Evolutionary conservation across 352 stramenopile genomes (phyloP).

Genomic region (Thalassiosira livingstoniorum): DNA sequence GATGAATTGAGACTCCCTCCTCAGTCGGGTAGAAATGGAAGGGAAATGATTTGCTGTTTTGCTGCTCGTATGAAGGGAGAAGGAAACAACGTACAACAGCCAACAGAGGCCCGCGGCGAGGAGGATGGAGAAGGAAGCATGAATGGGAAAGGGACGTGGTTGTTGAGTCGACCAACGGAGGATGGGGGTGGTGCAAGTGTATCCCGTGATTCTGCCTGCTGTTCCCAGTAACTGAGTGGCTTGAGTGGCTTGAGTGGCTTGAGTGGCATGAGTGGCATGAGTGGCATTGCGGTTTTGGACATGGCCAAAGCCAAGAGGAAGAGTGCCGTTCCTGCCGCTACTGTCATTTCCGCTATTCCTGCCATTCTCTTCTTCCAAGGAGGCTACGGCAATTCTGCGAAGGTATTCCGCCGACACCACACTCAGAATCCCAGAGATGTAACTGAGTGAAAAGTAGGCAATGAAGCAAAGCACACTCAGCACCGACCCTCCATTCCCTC

Average conservation of each 20-base stretch:
- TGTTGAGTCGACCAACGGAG: constrained; percentile 28
- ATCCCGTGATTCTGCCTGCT: constrained; percentile 25
- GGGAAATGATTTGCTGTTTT: background rate
- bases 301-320: background rate
- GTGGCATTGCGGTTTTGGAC: no score
- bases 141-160: constrained; percentile 26
- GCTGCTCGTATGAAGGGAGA: constrained; percentile 34
- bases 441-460: constrained; percentile 22
- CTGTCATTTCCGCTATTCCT: no score
- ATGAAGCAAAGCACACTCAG: constrained; percentile 27
- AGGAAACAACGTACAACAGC: constrained; percentile 50
- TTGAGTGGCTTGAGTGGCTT: constrained; percentile 13
- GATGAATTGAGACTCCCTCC: constrained; percentile 33
- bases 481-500: no score
- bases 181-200: constrained; percentile 28
- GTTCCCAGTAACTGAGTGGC: constrained; percentile 7
- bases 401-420: constrained; percentile 34
- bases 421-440: constrained; percentile 15
- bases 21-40: constrained; percentile 3
- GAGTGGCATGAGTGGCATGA: constrained; percentile 11
- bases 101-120: constrained; percentile 18
- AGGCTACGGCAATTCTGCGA: constrained; percentile 14
- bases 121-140: constrained; percentile 30
- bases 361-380: constrained; percentile 19
- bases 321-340: constrained; percentile 6